Evolutionary conservation across 371 early-diverging fungal species (phyloP).

Genomic region (Massospora cicadina): DNA sequence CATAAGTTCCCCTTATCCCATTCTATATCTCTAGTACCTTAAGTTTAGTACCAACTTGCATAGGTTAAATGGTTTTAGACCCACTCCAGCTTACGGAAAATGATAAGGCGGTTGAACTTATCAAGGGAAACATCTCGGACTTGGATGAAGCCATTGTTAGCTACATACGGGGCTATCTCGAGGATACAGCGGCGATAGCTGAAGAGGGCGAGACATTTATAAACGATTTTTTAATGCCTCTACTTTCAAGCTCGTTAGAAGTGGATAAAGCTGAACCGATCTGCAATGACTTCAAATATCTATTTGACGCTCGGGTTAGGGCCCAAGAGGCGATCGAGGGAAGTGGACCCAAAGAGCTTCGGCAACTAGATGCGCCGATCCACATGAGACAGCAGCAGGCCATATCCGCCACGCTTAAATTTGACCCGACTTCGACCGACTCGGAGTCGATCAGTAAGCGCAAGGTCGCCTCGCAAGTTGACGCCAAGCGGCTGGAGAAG

Average conservation of each 20-base stretch:
- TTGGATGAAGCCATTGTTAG: slow-evolving; percentile 60
- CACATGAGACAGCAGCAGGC: slow-evolving; percentile 32
- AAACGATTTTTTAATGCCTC: slow-evolving; percentile 65
- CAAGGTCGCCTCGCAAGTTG: slow-evolving; percentile 68
- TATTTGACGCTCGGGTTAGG: slow-evolving; percentile 23
- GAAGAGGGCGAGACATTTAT: slow-evolving; percentile 58
- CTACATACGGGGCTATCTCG: slow-evolving; percentile 66
- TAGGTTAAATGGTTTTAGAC: neutral
- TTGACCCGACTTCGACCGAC: slow-evolving; percentile 29
- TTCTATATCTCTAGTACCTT: no score
- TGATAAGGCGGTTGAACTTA: slow-evolving; percentile 23
- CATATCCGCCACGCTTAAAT: slow-evolving; percentile 31
- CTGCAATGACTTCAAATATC: slow-evolving; percentile 34
- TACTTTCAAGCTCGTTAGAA: slow-evolving; percentile 61
- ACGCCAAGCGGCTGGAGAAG: slow-evolving; percentile 72
- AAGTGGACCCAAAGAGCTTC: slow-evolving; percentile 15
- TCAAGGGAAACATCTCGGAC: slow-evolving; percentile 44
- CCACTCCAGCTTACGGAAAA: slow-evolving; percentile 8
- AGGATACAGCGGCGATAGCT: slow-evolving; percentile 39
- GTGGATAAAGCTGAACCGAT: slow-evolving; percentile 36
- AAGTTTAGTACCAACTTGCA: no score
- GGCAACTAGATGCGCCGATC: slow-evolving; percentile 33
- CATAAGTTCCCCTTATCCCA: no score
- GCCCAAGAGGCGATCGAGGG: slow-evolving; percentile 15
- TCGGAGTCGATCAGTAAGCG: slow-evolving; percentile 45